Conservation (phyloP, 345 rosid species). For the Pseudoturritis turrita region DNA sequence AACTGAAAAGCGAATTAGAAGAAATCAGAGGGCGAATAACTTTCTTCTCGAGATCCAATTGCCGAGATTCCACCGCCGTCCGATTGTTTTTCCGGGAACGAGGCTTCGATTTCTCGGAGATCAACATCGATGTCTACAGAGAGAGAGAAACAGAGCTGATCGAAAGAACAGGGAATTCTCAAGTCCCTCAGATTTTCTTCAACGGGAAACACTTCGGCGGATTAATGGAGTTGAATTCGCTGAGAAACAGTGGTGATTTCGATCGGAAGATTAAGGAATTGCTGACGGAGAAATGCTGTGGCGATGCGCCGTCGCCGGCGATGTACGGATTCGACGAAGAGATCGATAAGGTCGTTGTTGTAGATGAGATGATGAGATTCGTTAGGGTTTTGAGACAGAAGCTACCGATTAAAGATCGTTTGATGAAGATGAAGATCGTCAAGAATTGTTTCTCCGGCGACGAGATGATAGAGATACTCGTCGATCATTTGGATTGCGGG, state of each 20-base stretch:
- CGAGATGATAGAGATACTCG: constrained; percentile 68
- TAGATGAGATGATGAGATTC: constrained; percentile 46
- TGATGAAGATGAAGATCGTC: constrained; percentile 83
- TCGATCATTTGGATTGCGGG: constrained; percentile 62
- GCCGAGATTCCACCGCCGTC: constrained; percentile 78
- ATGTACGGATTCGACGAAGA: constrained; percentile 68
- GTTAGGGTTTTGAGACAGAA: constrained; percentile 59
- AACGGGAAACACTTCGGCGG: constrained; percentile 82
- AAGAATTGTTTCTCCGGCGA: constrained; percentile 81
- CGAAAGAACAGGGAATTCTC: constrained; percentile 50
- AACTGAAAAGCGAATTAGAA: constrained; percentile 42
- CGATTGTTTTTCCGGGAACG: constrained; percentile 55
- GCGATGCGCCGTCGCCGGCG: constrained; percentile 55
- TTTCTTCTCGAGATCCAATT: constrained; percentile 75
- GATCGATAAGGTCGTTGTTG: constrained; percentile 35
- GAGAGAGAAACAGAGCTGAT: constrained; percentile 56
- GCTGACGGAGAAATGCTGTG: constrained; percentile 43
- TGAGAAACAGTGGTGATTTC: constrained; percentile 65
- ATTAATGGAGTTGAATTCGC: constrained; percentile 67
- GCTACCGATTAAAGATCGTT: constrained; percentile 76
- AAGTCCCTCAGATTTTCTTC: constrained; percentile 87
- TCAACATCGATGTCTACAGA: constrained; percentile 77
- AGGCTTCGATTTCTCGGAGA: constrained; percentile 62
- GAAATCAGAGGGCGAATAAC: constrained; percentile 51
- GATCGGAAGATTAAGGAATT: constrained; percentile 55